Evolutionary conservation across 768 basidiomycete genomes (phyloP).

Genomic region (Phallus indusiatus): DNA sequence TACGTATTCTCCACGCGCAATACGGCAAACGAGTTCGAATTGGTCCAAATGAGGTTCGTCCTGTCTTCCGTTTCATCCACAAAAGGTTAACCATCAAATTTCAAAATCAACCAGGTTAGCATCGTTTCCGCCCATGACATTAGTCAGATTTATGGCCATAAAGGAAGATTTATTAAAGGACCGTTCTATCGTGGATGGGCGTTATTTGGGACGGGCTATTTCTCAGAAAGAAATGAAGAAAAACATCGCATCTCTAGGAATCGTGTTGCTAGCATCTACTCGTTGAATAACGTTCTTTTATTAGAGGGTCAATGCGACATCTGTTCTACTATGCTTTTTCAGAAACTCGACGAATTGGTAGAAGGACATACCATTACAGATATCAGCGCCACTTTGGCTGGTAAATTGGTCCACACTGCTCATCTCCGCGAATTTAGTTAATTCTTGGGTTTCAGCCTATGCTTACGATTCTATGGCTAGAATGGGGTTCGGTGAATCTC

Average conservation of each 20-base stretch:
- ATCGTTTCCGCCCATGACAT: conserved; percentile 1
- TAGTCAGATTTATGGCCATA: neutral
- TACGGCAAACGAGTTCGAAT: conserved; percentile 6
- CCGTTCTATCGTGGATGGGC: conserved; percentile 4
- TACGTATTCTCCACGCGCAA: neutral
- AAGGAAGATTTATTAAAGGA: conserved; percentile 1
- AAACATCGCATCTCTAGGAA: neutral
- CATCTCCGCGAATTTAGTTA: neutral
- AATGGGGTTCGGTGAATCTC: conserved; percentile 1
- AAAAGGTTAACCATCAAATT: too few relatives aligned
- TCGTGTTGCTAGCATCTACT: conserved; percentile 1
- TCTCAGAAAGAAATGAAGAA: conserved; percentile 2
- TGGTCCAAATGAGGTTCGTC: conserved; percentile 4
- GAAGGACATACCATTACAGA: neutral
- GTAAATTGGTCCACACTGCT: too few relatives aligned
- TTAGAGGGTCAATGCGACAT: conserved; percentile 1
- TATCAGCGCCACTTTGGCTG: neutral
- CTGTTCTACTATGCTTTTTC: neutral
- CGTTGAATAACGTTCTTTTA: neutral
- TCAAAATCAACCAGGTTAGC: too few relatives aligned
- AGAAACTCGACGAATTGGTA: neutral
- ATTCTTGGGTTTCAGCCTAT: neutral
- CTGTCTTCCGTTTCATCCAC: neutral
- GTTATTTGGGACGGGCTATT: conserved; percentile 1
- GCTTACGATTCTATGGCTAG: conserved; percentile 1